Evolutionary conservation across 129 eudicot species (phyloP).

Genomic region (Calendula officinalis): DNA sequence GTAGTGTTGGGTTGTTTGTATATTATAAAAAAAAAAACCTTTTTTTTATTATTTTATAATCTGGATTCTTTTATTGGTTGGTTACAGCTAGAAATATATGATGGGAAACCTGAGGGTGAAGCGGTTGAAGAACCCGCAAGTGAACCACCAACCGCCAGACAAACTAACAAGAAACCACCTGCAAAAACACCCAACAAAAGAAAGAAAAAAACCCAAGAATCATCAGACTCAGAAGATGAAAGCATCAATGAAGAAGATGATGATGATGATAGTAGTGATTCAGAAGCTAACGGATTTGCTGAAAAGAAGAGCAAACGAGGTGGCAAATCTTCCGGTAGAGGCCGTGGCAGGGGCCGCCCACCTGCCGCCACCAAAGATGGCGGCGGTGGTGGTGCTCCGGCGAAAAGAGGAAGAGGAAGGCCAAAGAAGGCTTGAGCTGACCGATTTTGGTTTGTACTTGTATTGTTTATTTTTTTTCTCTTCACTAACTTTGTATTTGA

Average conservation of each 20-base stretch:
- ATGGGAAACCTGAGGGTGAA: slow-evolving; percentile 73
- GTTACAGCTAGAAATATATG: slow-evolving; percentile 79
- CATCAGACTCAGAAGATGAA: slow-evolving; percentile 62
- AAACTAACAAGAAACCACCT: slow-evolving; percentile 39
- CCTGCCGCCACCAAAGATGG: slow-evolving; percentile 35
- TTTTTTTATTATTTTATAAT: background rate
- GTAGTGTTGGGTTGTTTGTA: background rate
- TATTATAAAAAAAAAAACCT: too few species aligned
- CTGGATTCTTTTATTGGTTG: background rate
- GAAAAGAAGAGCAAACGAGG: slow-evolving; percentile 49
- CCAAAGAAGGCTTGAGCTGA: slow-evolving; percentile 54
- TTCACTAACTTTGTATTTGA: slow-evolving; percentile 26
- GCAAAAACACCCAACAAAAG: slow-evolving; percentile 59
- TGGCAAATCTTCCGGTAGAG: slow-evolving; percentile 57
- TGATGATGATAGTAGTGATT: slow-evolving; percentile 47
- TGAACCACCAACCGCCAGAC: slow-evolving; percentile 29
- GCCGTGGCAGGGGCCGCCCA: slow-evolving; percentile 66
- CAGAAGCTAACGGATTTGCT: slow-evolving; percentile 46
- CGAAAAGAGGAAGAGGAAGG: slow-evolving; percentile 60
- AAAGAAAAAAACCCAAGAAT: slow-evolving; percentile 55
- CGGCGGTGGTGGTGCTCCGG: slow-evolving; percentile 21
- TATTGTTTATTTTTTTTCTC: slow-evolving; percentile 1
- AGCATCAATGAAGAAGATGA: slow-evolving; percentile 35
- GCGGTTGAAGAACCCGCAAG: slow-evolving; percentile 45
- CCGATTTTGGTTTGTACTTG: background rate